A percentile compares a stretch with the other conserved stretches of the same genome.
Evolutionary conservation across 202 grass and related monocot species (phyloP).

Genomic region (Zoysia matrella): DNA sequence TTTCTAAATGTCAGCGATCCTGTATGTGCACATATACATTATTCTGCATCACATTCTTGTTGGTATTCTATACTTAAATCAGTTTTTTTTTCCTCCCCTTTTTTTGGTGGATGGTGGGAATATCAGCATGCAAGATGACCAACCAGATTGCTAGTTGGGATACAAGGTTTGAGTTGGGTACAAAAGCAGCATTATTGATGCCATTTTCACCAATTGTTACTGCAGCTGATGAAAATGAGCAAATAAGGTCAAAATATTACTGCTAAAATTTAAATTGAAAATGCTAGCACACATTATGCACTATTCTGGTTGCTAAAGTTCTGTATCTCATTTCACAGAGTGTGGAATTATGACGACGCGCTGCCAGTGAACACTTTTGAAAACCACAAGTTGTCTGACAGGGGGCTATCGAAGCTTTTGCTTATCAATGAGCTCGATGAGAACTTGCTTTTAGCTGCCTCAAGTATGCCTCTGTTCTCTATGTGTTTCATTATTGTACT

Average conservation of each 20-base stretch:
- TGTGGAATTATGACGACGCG: conserved; percentile 92
- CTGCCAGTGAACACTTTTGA: conserved; percentile 77
- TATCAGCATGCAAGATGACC: conserved; percentile 81
- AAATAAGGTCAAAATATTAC: conserved; percentile 61
- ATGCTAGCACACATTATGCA: conserved; percentile 16
- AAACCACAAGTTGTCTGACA: conserved; percentile 86
- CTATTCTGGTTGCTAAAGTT: conserved; percentile 32
- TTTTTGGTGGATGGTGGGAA: conserved; percentile 37
- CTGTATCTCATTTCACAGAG: conserved; percentile 54
- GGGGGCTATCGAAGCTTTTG: conserved; percentile 86
- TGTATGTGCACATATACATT: conserved; percentile 59
- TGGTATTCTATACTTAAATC: conserved; percentile 39
- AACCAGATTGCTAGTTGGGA: conserved; percentile 96
- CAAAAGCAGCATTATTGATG: conserved; percentile 71
- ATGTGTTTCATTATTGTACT: conserved; percentile 16
- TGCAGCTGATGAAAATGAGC: conserved; percentile 91
- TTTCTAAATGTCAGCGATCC: conserved; percentile 82
- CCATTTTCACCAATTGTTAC: conserved; percentile 82
- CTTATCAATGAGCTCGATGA: conserved; percentile 97
- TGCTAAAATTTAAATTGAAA: conserved; percentile 8
- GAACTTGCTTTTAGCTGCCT: conserved; percentile 89
- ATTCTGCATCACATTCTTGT: conserved; percentile 32
- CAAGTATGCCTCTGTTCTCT: conserved; percentile 58
- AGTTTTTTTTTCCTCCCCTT: conserved; percentile 16
- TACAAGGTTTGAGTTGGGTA: conserved; percentile 86